These are phyloP conservation scores for Striga asiatica DNA, from an alignment of 257 asterid species.

Conservation along the genomic window DNA sequence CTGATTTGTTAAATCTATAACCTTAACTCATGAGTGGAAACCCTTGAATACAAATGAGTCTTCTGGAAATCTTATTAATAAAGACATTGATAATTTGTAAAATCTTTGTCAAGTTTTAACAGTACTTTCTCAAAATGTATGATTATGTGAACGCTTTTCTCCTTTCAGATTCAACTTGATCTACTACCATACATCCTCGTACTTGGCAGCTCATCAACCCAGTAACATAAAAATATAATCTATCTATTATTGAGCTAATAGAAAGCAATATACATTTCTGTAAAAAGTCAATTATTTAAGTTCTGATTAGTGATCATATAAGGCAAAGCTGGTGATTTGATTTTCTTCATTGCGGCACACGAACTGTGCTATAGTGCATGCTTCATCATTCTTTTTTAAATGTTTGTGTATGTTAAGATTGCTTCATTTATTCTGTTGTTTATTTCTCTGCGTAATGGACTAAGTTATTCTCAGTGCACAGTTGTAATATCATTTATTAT, in stretches of 20 bases:
- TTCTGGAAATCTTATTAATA: too few relatives aligned
- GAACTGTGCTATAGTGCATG: background rate
- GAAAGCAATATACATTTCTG: too few relatives aligned
- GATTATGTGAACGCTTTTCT: background rate
- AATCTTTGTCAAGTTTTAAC: too few relatives aligned
- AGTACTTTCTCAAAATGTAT: too few relatives aligned
- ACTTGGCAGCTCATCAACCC: constrained; percentile 3
- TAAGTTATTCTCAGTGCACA: background rate
- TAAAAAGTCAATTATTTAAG: background rate
- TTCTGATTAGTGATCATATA: background rate
- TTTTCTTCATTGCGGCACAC: constrained; percentile 1
- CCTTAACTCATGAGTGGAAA: too few relatives aligned
- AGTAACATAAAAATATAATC: background rate
- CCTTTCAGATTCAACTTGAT: constrained; percentile 1
- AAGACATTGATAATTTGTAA: too few relatives aligned
- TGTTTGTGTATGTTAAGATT: too few relatives aligned
- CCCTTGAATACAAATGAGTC: too few relatives aligned
- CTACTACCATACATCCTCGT: background rate
- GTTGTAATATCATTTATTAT: background rate
- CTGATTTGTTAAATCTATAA: too few relatives aligned
- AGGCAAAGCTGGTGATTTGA: background rate
- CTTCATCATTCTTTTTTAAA: too few relatives aligned
- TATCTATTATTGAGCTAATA: background rate
- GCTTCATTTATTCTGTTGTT: too few relatives aligned
- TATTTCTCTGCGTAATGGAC: background rate